These are phyloP conservation scores for Orobanche coerulescens DNA, from an alignment of 257 asterid genomes.

Conservation along the genomic window DNA sequence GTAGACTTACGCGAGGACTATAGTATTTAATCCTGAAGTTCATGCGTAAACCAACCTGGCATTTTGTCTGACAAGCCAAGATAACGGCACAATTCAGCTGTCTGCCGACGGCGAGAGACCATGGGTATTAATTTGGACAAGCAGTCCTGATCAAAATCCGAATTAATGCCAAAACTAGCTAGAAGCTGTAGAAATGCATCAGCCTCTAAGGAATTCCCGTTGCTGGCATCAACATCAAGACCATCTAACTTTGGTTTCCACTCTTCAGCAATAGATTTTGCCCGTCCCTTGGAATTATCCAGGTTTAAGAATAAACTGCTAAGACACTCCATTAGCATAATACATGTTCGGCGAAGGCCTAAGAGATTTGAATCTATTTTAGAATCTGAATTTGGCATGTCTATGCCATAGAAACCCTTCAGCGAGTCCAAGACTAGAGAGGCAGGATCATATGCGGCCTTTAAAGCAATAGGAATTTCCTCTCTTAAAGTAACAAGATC, in stretches of 20 bases:
- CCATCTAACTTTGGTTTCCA: conserved; percentile 80
- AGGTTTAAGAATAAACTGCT: conserved; percentile 38
- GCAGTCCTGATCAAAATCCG: conserved; percentile 61
- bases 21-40: background rate
- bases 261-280: conserved; percentile 67
- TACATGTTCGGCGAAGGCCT: conserved; percentile 82
- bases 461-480: conserved; percentile 66
- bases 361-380: conserved; percentile 60
- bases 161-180: conserved; percentile 71
- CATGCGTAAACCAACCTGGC: conserved; percentile 54
- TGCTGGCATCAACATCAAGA: conserved; percentile 75
- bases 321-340: conserved; percentile 91
- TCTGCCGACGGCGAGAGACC: conserved; percentile 92
- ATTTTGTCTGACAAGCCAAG: conserved; percentile 77
- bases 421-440: conserved; percentile 77
- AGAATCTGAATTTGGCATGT: conserved; percentile 45
- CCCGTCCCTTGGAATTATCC: conserved; percentile 51
- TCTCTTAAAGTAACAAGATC: conserved; percentile 64
- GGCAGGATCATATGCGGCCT: conserved; percentile 65
- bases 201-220: conserved; percentile 84
- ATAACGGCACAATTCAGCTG: conserved; percentile 80
- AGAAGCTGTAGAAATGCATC: conserved; percentile 84
- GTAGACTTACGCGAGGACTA: background rate
- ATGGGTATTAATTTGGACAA: conserved; percentile 72
- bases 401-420: conserved; percentile 59